phyloP scores from a whole-genome alignment of 2,329 filamentous ascomycete species.

The Epichloe baconii region DNA sequence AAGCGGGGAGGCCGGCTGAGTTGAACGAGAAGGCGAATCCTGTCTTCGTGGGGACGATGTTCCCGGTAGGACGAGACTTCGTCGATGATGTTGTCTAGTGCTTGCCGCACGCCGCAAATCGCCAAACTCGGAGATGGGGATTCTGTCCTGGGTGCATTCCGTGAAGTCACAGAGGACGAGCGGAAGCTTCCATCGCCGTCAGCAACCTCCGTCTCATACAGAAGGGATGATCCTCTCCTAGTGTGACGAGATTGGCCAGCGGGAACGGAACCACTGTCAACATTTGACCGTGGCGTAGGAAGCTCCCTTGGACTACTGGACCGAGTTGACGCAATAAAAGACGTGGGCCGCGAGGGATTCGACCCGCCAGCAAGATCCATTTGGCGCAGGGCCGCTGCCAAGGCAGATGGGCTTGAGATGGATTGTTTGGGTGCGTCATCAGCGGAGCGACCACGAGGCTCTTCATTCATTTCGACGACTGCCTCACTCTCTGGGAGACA shows the following conservation, averaged over 20 bases:
- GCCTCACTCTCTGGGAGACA: constrained; percentile 5
- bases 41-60: constrained; percentile 71
- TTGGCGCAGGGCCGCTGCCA: constrained; percentile 40
- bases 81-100: constrained; percentile 70
- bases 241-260: constrained; percentile 47
- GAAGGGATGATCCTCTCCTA: constrained; percentile 58
- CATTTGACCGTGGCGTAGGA: constrained; percentile 78
- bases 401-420: constrained; percentile 32
- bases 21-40: constrained; percentile 70
- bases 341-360: constrained; percentile 34
- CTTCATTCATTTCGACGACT: constrained; percentile 5
- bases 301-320: constrained; percentile 87
- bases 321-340: constrained; percentile 55
- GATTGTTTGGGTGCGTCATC: constrained; percentile 8
- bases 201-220: constrained; percentile 70
- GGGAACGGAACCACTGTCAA: constrained; percentile 38
- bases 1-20: constrained; percentile 74
- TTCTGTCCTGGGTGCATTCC: constrained; percentile 58
- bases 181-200: constrained; percentile 82
- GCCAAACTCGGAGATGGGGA: constrained; percentile 79
- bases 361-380: constrained; percentile 20
- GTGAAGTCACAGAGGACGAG: constrained; percentile 63
- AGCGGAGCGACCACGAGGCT: constrained; percentile 8
- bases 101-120: constrained; percentile 63
- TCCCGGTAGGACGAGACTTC: constrained; percentile 71